Evolutionary conservation across 768 basidiomycete species (phyloP), one percentile per base, ranked within the genome.

Genomic region (Dioszegia hungarica): DNA sequence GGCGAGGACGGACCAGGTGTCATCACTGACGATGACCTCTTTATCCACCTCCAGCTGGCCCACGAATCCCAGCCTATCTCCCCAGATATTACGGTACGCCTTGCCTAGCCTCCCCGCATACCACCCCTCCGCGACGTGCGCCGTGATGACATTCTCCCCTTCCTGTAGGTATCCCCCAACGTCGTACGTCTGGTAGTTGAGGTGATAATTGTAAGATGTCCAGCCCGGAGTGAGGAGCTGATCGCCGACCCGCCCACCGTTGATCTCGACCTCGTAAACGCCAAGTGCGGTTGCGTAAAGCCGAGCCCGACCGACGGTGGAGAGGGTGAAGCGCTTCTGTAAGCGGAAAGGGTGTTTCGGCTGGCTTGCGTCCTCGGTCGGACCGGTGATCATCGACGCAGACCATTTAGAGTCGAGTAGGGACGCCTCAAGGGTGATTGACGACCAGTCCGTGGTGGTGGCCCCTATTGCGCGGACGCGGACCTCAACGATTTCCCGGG

Each of bases 231-330:
- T 45, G 11, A 75, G 55, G 22, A 67, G 41, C 14, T 73, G 62
- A 36, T 68, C 65, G 29, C 67, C 71, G 12, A 75, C 59, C 5
- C 37, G 45, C 19, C 56, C n/a, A 19, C 69, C 73, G 54, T 75
- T 75, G 51, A 73, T 54, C 14, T 57, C 39, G 0, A 63, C 57
- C 25, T 69, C 65, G 56, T 75, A 75, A 3, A 68, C 11, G 1
- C 73, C 73, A 20, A 47, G 54, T 3, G 73, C 71, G 3, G 73
- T 75, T 9, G 64, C 62, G 53, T 73, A 71, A 0, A 75, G 54
- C n/a, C 73, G 34, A n/a, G 60, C 60, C 0, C 36, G 25, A 3
- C 31, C 25, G 34, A 20, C 12, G 15, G 14, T 9, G 36, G 40
- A 36, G 45, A 67, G 1, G 10, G n/a, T 49, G 51, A 73, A 73